These are phyloP conservation scores for Hypoxylon rickii DNA, from an alignment of 495 filamentous ascomycete species.

Conservation along the genomic window DNA sequence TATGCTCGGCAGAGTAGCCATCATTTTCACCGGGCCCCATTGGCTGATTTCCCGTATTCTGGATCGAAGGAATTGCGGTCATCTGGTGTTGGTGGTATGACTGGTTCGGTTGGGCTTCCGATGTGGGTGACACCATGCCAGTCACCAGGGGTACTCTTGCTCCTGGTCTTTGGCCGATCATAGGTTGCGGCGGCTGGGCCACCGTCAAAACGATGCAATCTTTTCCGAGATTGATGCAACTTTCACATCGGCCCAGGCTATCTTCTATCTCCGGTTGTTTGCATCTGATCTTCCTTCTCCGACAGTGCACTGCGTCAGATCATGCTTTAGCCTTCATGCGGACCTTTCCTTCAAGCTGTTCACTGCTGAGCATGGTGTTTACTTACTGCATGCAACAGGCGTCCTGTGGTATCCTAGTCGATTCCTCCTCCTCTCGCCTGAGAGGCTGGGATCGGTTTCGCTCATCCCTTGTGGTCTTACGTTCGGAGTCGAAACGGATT, in stretches of 20 bases:
- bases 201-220: slow-evolving; percentile 95
- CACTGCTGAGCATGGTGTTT: slow-evolving; percentile 18
- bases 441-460: slow-evolving; percentile 43
- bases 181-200: slow-evolving; percentile 65
- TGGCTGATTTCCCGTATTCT: slow-evolving; percentile 51
- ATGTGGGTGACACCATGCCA: slow-evolving; percentile 50
- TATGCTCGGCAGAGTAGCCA: slow-evolving; percentile 42
- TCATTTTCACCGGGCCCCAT: slow-evolving; percentile 48
- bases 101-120: slow-evolving; percentile 48
- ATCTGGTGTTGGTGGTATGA: slow-evolving; percentile 53
- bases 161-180: slow-evolving; percentile 44
- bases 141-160: slow-evolving; percentile 45
- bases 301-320: slow-evolving; percentile 75
- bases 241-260: slow-evolving; percentile 81
- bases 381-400: slow-evolving; percentile 96
- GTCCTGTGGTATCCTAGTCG: slow-evolving; percentile 97
- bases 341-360: slow-evolving; percentile 11
- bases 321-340: slow-evolving; percentile 20
- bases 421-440: slow-evolving; percentile 87
- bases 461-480: slow-evolving; percentile 56
- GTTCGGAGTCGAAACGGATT: slow-evolving; percentile 69
- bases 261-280: slow-evolving; percentile 71
- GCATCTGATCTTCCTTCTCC: slow-evolving; percentile 93
- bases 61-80: slow-evolving; percentile 51
- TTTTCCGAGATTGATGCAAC: slow-evolving; percentile 95